Conservation (phyloP, 2,329 filamentous ascomycete species). For the Ascochyta pisi region DNA sequence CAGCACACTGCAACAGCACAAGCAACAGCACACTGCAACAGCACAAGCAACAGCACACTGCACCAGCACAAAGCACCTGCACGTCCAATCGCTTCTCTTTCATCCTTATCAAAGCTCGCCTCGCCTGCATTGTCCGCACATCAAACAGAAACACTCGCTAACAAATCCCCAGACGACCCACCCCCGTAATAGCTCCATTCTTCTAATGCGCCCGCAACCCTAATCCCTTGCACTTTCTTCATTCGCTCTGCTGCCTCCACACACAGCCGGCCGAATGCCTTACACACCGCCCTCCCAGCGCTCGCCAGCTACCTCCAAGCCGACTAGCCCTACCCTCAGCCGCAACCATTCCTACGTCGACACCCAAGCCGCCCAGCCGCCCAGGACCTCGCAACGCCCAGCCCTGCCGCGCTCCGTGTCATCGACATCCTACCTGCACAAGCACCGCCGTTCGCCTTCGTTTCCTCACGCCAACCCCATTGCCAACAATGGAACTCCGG, state of each 20-base stretch:
- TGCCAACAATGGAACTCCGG: constrained; percentile 36
- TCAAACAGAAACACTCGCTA: constrained; percentile 16
- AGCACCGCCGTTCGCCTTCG: constrained; percentile 66
- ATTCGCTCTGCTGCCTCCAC: constrained; percentile 42
- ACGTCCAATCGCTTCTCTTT: not conserved
- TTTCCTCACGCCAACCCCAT: constrained; percentile 42
- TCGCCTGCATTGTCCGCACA: not conserved
- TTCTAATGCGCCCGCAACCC: constrained; percentile 53
- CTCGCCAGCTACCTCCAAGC: constrained; percentile 65
- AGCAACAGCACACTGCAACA: not conserved
- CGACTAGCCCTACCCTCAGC: constrained; percentile 58
- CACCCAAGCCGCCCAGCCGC: constrained; percentile 47
- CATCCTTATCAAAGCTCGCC: constrained; percentile 15
- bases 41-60: not conserved
- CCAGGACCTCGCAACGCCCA: constrained; percentile 48
- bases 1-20: not conserved
- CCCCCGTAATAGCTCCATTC: constrained; percentile 36
- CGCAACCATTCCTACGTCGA: constrained; percentile 60
- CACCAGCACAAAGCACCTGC: constrained; percentile 1
- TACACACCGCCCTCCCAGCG: constrained; percentile 80
- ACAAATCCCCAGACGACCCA: constrained; percentile 23
- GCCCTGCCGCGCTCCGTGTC: constrained; percentile 63
- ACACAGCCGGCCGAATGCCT: constrained; percentile 70
- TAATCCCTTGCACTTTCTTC: constrained; percentile 41
- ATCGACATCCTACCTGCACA: constrained; percentile 67